Evolutionary conservation across 169 alveolate species (phyloP).

Genomic region (Cryptosporidium tyzzeri): DNA sequence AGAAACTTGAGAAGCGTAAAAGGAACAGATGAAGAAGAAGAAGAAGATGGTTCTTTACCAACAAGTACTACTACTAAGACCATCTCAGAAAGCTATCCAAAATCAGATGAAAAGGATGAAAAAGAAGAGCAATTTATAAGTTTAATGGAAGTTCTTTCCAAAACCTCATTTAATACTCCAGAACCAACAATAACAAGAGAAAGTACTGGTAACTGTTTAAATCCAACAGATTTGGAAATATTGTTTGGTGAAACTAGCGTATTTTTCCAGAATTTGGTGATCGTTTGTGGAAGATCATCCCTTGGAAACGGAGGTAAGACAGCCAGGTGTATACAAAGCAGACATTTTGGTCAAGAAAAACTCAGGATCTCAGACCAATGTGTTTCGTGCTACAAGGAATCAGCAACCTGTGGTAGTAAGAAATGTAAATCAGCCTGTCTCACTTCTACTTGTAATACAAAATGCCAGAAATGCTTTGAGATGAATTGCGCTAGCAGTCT

Average conservation of each 20-base stretch:
- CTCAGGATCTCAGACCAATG: slow-evolving; percentile 28
- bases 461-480: slow-evolving; percentile 62
- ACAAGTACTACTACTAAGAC: slow-evolving; percentile 32
- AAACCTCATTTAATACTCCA: slow-evolving; percentile 21
- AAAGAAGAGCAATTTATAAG: background rate
- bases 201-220: slow-evolving; percentile 46
- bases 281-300: slow-evolving; percentile 60
- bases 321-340: slow-evolving; percentile 18
- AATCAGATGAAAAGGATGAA: background rate
- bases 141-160: background rate
- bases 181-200: slow-evolving; percentile 39
- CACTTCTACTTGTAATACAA: slow-evolving; percentile 48
- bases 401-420: slow-evolving; percentile 59
- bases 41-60: background rate
- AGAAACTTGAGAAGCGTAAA: background rate
- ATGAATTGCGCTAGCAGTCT: slow-evolving; percentile 14
- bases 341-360: background rate
- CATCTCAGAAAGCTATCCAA: background rate
- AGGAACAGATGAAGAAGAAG: background rate
- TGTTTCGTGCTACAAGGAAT: slow-evolving; percentile 38
- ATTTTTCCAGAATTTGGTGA: slow-evolving; percentile 24
- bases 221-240: slow-evolving; percentile 6
- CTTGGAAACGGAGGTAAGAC: slow-evolving; percentile 48
- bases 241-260: slow-evolving; percentile 16
- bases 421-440: slow-evolving; percentile 63